Base-by-base conservation (phyloP, 305 asterid genomes). In the Fraxinus albicans region DNA sequence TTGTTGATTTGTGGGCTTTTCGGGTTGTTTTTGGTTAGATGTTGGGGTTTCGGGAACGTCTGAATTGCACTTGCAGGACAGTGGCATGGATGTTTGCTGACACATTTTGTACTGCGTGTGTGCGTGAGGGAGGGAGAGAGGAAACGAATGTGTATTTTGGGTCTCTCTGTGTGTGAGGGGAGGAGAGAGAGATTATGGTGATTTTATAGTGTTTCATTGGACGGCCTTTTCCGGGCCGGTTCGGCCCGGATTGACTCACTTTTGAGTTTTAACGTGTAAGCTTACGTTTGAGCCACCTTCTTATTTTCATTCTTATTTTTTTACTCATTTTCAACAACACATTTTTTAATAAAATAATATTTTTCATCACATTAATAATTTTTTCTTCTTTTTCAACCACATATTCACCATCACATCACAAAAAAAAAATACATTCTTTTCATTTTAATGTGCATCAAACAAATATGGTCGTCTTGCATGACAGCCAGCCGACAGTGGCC, bases 41-140 rank as follows among this genome's bases (percentile, higher is more conserved):
- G 86, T 60, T 79, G 87, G 84, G 82, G 17, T 50, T 70, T 85
- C 83, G 25, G 84, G 83, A 79, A 87, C 79, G 50, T 65, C 65
- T 47, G 83, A 80, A 83, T 83, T 78, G 81, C 81, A 65, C 31
- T 75, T 79, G 82, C 44, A 36, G 38, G 63, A 29, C 70, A 33
- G 34, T 13, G 82, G 73, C 33, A 82, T 33, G 25, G 79, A 36
- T 25, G 79, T 83, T 67, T 47, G 80, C 23, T 81, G 78, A 78
- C 83, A 85, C 89, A 87, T 87, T 80, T 13, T 79, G 33, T 65
- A 25, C 33, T 63, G 4, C 38, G 33, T 65, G n/a, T 29, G n/a
- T 53, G 53, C 17, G 77, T 40, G 47, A 38, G 47, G 9, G 50
- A 40, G 50, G 12, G 50, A 40, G 50, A 40, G 50, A 40, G 13